Base-by-base conservation (phyloP, 1,284 basidiomycete species). In the Ganoderma sp. region DNA sequence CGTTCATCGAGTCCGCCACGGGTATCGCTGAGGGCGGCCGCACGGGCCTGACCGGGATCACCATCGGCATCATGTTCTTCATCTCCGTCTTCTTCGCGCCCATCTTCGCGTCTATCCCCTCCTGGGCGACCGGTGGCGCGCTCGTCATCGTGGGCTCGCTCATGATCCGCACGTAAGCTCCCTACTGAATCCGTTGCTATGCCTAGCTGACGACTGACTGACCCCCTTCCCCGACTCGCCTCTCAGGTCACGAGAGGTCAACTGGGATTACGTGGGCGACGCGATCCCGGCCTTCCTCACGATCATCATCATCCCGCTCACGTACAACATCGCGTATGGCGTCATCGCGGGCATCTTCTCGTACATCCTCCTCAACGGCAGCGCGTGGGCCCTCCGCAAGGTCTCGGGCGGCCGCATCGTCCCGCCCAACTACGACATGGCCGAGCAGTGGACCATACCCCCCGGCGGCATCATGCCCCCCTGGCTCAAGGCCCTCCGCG, bases 81-180 rank as follows among this genome's bases (percentile, higher is more conserved):
- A 80, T 96, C 67, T 92, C 88, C 4, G 84, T 96, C 69, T 97
- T 97, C 86, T 97, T 97, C 75, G 89, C 94, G 14, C 95, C 95
- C 3, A 92, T 97, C 76, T 96, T 97, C 73, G 92, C 93, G 19
- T 93, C 90, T 22, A 94, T 97, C 71, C 95, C 95, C 0, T 75
- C 89, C 0, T 97, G 94, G 93, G 94, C 95, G 1, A 97, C 95
- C 0, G 95, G 95, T 7, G 91, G 93, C 68, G 94, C 94, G 5
- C 83, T 97, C 60, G 87, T 95, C 69, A 92, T 97, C 69, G 94
- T 96, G 48, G 95, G 95, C 32, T 92, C 91, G 34, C 83, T 96
- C 77, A 97, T 97, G 95, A 94, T 95, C 77, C 87, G 90, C 75
- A 96, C 94, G 88, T 88, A 68, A 58, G 86, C n/a, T 22, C n/a